phyloP scores from a whole-genome alignment of 2,329 filamentous ascomycete genomes.

The Colletotrichum scovillei region DNA sequence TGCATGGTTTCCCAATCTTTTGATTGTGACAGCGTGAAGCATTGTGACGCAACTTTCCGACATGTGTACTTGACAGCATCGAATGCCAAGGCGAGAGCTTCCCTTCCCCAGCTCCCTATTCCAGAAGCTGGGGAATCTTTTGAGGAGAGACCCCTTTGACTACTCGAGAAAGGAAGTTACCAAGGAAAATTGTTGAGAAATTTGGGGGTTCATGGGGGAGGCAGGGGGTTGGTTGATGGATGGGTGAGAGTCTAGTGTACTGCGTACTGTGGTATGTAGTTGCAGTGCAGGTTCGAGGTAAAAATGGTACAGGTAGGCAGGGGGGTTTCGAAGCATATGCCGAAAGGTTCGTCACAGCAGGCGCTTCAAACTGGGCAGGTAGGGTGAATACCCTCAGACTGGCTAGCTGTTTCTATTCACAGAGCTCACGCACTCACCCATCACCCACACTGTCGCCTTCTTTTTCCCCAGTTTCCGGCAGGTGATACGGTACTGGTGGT shows the following conservation, averaged over 20 bases:
- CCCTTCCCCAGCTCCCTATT: background rate
- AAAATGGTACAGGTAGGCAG: background rate
- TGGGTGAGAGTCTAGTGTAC: background rate
- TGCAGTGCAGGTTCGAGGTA: background rate
- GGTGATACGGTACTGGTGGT: slow-evolving; percentile 9
- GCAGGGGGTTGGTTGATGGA: background rate
- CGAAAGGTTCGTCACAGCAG: background rate
- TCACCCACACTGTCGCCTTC: too few species aligned
- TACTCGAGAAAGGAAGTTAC: slow-evolving; percentile 18
- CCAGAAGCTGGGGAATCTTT: background rate
- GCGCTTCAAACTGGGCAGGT: background rate
- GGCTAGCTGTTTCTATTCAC: background rate
- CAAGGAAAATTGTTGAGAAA: background rate
- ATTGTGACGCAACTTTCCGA: background rate
- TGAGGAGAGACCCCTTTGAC: background rate
- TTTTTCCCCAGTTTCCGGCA: slow-evolving; percentile 4
- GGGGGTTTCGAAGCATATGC: background rate
- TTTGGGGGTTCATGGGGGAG: background rate
- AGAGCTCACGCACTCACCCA: background rate
- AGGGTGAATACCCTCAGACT: background rate
- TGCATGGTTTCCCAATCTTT: background rate
- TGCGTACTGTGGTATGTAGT: too few species aligned
- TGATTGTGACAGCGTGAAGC: background rate
- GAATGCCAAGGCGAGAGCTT: background rate
- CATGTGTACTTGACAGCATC: background rate